Percentiles rank a stretch among this genome's conserved stretches.
Evolutionary conservation across 2,329 filamentous ascomycete genomes (phyloP).

Genomic region (Amesomyces nigricolor): DNA sequence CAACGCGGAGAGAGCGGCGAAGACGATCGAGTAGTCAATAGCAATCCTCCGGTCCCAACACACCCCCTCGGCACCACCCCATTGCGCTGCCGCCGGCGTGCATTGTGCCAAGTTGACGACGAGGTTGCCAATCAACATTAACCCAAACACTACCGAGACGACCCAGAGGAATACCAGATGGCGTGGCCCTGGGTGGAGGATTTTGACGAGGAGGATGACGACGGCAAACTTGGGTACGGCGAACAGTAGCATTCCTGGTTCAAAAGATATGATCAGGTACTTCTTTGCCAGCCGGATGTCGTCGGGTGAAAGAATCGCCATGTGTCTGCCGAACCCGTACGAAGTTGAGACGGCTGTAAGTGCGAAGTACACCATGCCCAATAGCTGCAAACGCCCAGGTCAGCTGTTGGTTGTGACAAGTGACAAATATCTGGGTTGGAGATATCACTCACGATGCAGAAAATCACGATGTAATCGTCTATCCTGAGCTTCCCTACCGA

Average conservation of each 20-base stretch:
- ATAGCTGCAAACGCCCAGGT: background rate
- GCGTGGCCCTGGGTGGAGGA: background rate
- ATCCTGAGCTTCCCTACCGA: background rate
- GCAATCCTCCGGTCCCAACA: background rate
- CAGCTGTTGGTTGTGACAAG: no score
- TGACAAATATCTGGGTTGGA: no score
- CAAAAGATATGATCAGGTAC: background rate
- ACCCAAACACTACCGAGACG: background rate
- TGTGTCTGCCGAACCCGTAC: background rate
- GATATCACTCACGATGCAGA: background rate
- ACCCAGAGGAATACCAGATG: background rate
- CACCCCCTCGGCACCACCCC: background rate
- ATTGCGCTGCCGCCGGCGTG: background rate
- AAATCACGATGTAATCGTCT: background rate
- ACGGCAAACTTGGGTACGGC: slow-evolving; percentile 4
- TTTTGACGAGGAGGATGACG: background rate
- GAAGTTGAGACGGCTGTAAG: background rate
- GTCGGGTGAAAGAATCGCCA: background rate
- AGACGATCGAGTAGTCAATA: background rate
- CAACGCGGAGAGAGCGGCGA: background rate
- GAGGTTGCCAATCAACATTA: background rate
- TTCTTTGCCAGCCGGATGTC: background rate
- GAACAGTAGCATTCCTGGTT: background rate
- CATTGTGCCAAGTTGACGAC: background rate
- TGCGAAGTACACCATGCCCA: background rate